These are phyloP conservation scores for Colletotrichum shisoi DNA, from an alignment of 2,329 filamentous ascomycete genomes.

Conservation along the genomic window DNA sequence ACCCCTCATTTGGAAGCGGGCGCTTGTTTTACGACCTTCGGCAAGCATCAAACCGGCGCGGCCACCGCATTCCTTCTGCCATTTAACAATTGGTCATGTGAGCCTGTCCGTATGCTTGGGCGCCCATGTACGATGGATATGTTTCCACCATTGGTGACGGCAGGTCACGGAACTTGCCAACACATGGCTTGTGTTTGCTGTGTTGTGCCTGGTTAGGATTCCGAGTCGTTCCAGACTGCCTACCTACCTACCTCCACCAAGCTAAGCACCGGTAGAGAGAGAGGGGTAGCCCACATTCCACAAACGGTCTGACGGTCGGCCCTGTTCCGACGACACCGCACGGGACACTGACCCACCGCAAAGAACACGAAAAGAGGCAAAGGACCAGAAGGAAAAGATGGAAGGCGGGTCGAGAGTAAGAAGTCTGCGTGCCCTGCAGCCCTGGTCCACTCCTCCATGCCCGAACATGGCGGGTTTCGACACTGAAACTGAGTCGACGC, in stretches of 20 bases:
- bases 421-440: slow-evolving; percentile 1
- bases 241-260: no score
- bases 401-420: neutral
- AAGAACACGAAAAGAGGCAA: neutral
- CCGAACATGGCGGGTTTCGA: slow-evolving; percentile 57
- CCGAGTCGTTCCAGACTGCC: neutral
- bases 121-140: neutral
- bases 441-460: slow-evolving; percentile 43
- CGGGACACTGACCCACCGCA: neutral
- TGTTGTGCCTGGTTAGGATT: neutral
- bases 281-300: neutral
- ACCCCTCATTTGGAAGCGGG: neutral
- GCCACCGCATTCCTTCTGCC: neutral
- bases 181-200: neutral
- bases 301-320: neutral
- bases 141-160: neutral
- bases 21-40: neutral
- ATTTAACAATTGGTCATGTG: neutral
- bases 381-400: neutral
- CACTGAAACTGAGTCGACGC: slow-evolving; percentile 52
- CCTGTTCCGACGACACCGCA: slow-evolving; percentile 14
- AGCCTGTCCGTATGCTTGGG: neutral
- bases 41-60: neutral
- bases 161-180: neutral
- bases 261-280: neutral